These are phyloP conservation scores for Furcasterigmium furcatum DNA, from an alignment of 2,329 filamentous ascomycete species.

Conservation along the genomic window DNA sequence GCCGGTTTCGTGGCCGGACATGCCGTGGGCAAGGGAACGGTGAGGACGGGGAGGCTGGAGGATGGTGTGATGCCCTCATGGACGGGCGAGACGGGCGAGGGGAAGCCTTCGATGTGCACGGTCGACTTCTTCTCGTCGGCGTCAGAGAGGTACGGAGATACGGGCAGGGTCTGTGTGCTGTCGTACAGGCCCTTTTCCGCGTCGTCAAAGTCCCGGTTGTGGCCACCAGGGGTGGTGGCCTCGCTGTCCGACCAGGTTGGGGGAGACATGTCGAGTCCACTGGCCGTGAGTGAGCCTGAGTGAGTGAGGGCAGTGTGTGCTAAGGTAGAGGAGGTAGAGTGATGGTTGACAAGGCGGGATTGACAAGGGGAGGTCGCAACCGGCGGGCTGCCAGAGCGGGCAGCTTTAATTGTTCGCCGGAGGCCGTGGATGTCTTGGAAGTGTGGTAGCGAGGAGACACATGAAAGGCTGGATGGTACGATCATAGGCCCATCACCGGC, in stretches of 20 bases:
- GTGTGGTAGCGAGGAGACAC: neutral
- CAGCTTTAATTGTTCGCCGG: neutral
- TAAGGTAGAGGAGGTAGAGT: neutral
- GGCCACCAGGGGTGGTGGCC: slow-evolving; percentile 1
- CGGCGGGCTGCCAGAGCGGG: neutral
- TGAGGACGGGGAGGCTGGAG: slow-evolving; percentile 19
- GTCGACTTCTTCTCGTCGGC: slow-evolving; percentile 14
- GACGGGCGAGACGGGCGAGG: slow-evolving; percentile 22
- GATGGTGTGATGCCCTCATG: slow-evolving; percentile 26
- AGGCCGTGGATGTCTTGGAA: too few relatives aligned
- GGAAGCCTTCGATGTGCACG: slow-evolving; percentile 13
- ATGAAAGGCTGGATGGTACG: neutral
- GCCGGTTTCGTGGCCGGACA: slow-evolving; percentile 11
- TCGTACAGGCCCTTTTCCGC: slow-evolving; percentile 31
- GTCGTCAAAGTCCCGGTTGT: slow-evolving; percentile 19
- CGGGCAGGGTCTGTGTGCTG: slow-evolving; percentile 16
- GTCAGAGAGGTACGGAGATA: slow-evolving; percentile 14
- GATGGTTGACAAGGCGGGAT: neutral
- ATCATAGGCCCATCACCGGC: neutral
- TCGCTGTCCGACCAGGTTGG: slow-evolving; percentile 2
- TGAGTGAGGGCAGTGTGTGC: neutral
- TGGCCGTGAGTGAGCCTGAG: too few relatives aligned
- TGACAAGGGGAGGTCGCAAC: neutral
- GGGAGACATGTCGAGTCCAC: neutral
- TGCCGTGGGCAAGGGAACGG: slow-evolving; percentile 16